phyloP scores from a whole-genome alignment of 345 rosid genomes.

The Populus deltoides region DNA sequence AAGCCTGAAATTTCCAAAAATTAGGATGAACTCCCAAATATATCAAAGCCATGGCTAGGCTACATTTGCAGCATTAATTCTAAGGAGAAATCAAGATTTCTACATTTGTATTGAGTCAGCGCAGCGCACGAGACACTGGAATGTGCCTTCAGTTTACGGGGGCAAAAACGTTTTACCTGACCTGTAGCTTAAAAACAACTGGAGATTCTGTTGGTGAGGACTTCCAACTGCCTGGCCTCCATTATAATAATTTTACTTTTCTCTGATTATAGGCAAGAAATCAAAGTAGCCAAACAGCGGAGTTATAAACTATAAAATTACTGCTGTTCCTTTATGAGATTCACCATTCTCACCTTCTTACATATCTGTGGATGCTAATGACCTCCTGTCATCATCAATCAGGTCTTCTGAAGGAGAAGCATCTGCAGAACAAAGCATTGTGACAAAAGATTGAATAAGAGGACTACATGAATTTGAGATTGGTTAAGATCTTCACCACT shows the following conservation, averaged over 20 bases:
- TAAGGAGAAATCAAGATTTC: background rate
- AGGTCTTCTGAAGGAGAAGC: conserved; percentile 45
- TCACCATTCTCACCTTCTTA: conserved; percentile 52
- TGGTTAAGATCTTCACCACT: conserved; percentile 83
- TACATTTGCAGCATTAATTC: background rate
- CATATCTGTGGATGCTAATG: conserved; percentile 60
- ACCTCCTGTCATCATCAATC: conserved; percentile 44
- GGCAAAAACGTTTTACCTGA: conserved; percentile 55
- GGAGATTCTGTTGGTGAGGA: conserved; percentile 72
- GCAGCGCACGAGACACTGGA: background rate
- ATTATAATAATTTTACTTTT: conserved; percentile 68
- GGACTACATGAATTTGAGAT: conserved; percentile 53
- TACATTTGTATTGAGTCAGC: background rate
- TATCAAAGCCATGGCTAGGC: background rate
- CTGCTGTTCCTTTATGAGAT: conserved; percentile 42
- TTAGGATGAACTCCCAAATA: background rate
- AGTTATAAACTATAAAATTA: conserved; percentile 67
- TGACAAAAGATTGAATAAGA: conserved; percentile 77
- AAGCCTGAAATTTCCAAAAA: background rate
- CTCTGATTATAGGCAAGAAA: conserved; percentile 85
- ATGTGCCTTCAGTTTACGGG: background rate
- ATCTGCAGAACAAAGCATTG: conserved; percentile 53
- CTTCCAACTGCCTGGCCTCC: conserved; percentile 95
- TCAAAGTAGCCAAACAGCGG: conserved; percentile 86
- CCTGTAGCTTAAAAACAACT: conserved; percentile 48